Evolutionary conservation across 306 rosid species (phyloP).

Genomic region (Vicia sativa): DNA sequence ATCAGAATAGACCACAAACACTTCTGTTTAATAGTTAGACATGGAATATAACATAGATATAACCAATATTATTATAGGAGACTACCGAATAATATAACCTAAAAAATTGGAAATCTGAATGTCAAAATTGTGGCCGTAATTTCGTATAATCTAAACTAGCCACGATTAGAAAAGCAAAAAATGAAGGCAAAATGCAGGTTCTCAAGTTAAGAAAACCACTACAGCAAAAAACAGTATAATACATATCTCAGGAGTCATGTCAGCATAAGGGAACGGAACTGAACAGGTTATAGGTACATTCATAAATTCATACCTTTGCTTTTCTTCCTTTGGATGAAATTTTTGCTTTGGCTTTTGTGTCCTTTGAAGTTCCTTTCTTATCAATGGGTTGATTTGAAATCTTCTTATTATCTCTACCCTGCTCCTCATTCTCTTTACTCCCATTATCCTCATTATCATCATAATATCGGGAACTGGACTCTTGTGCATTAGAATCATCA

Average conservation of each 20-base stretch:
- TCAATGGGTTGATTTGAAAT: conserved; percentile 48
- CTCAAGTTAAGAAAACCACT: conserved; percentile 21
- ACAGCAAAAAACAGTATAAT: conserved; percentile 7
- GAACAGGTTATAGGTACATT: neutral
- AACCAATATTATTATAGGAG: neutral
- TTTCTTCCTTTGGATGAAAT: conserved; percentile 68
- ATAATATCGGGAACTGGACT: conserved; percentile 43
- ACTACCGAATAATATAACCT: neutral
- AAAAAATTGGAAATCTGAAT: conserved; percentile 14
- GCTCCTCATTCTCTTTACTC: conserved; percentile 45
- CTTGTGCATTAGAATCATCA: conserved; percentile 45
- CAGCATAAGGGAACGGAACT: neutral
- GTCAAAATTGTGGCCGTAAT: neutral
- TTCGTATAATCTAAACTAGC: conserved; percentile 14
- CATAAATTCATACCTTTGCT: conserved; percentile 63
- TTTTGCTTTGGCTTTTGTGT: conserved; percentile 52
- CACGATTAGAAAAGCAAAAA: neutral
- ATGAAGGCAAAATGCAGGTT: conserved; percentile 2
- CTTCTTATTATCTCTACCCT: conserved; percentile 49
- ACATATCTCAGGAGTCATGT: neutral
- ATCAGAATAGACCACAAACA: conserved; percentile 33
- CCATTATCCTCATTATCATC: conserved; percentile 40
- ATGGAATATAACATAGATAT: conserved; percentile 2
- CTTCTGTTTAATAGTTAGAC: conserved; percentile 17
- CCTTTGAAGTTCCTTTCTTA: conserved; percentile 55